These are phyloP conservation scores for Fusarium sp. DNA, from an alignment of 2,329 filamentous ascomycete species.

Conservation along the genomic window DNA sequence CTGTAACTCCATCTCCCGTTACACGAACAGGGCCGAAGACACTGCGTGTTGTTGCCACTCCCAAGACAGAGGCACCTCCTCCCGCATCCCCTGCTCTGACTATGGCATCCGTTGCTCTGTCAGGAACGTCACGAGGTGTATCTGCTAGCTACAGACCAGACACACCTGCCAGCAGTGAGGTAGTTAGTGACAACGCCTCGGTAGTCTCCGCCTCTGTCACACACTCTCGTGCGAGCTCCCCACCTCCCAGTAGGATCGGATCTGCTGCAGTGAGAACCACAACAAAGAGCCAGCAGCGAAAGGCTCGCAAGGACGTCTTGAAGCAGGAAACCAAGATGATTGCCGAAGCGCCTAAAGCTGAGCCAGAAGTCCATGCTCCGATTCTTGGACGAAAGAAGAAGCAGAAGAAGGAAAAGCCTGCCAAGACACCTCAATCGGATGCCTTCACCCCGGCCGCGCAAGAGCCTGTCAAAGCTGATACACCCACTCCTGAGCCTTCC, in stretches of 20 bases:
- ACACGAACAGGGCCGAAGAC: slow-evolving; percentile 70
- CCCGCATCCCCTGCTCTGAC: slow-evolving; percentile 49
- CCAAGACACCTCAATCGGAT: slow-evolving; percentile 37
- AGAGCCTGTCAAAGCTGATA: slow-evolving; percentile 33
- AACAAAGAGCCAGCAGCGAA: slow-evolving; percentile 83
- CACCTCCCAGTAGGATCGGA: slow-evolving; percentile 73
- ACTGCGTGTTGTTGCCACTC: slow-evolving; percentile 75
- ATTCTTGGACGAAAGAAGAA: slow-evolving; percentile 87
- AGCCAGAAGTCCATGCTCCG: slow-evolving; percentile 73
- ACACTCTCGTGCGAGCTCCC: slow-evolving; percentile 76
- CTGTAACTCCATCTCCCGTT: slow-evolving; percentile 61
- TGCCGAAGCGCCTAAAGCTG: slow-evolving; percentile 62
- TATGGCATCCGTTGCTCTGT: slow-evolving; percentile 48
- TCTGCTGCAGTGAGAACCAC: slow-evolving; percentile 75
- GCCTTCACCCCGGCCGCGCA: slow-evolving; percentile 7
- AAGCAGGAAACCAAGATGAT: slow-evolving; percentile 72
- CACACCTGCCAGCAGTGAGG: slow-evolving; percentile 75
- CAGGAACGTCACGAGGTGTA: slow-evolving; percentile 48
- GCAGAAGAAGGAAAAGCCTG: slow-evolving; percentile 77
- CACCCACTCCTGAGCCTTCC: not conserved
- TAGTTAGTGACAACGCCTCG: slow-evolving; percentile 81
- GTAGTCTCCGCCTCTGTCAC: slow-evolving; percentile 78
- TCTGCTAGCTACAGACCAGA: slow-evolving; percentile 67
- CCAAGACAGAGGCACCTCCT: slow-evolving; percentile 69
- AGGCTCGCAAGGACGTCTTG: slow-evolving; percentile 75